phyloP scores from a whole-genome alignment of 257 asterid species.

The Cynanchum wilfordii region DNA sequence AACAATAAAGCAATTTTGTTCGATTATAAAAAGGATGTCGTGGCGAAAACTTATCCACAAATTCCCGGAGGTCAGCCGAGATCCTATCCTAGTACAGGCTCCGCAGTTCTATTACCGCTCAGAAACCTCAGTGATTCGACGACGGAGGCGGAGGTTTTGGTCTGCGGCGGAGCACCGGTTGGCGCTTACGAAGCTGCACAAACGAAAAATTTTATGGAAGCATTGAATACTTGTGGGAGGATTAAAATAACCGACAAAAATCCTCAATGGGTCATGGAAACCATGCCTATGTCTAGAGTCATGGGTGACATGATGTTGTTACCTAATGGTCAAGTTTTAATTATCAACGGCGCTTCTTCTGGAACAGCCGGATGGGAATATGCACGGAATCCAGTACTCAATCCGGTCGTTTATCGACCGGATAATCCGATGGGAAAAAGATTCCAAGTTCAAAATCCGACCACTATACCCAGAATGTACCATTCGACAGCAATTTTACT shows the following conservation, averaged over 20 bases:
- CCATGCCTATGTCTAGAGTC: constrained; percentile 39
- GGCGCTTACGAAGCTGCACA: constrained; percentile 21
- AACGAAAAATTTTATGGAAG: constrained; percentile 23
- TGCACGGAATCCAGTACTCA: constrained; percentile 29
- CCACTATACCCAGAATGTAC: constrained; percentile 36
- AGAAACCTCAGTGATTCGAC: constrained; percentile 14
- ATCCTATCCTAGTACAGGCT: constrained; percentile 42
- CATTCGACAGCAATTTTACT: constrained; percentile 38
- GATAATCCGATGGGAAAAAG: constrained; percentile 2
- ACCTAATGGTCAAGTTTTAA: constrained; percentile 35
- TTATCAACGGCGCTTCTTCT: constrained; percentile 33
- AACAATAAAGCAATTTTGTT: constrained; percentile 36
- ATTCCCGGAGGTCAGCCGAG: constrained; percentile 40
- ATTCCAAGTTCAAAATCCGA: constrained; percentile 25
- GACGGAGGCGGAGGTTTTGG: constrained; percentile 29
- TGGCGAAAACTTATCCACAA: constrained; percentile 29
- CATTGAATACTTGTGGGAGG: constrained; percentile 38
- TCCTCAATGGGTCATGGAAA: constrained; percentile 47
- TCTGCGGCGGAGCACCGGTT: constrained; percentile 45
- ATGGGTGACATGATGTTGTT: constrained; percentile 50
- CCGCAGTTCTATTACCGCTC: constrained; percentile 41
- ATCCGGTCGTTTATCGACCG: constrained; percentile 33
- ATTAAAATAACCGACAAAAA: constrained; percentile 30
- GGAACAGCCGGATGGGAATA: constrained; percentile 42
- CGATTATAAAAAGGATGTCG: constrained; percentile 19